These are phyloP conservation scores for Penicillium waksmanii DNA, from an alignment of 495 filamentous ascomycete species.

Conservation along the genomic window DNA sequence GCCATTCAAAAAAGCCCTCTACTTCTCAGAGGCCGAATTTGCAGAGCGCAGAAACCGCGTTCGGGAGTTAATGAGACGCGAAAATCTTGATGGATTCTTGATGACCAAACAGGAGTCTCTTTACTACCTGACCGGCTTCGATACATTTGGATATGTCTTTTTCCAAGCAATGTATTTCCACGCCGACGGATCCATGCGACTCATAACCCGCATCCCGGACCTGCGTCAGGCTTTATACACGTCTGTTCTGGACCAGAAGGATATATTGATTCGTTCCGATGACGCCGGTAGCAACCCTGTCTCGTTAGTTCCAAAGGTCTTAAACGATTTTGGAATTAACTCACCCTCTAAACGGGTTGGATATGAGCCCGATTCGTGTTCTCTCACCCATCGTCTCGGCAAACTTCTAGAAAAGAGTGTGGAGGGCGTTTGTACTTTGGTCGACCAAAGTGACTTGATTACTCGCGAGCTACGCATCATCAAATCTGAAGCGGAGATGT, in stretches of 20 bases:
- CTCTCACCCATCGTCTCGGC: constrained; percentile 23
- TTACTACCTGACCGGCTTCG: constrained; percentile 31
- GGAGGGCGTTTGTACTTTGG: constrained; percentile 20
- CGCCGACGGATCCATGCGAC: constrained; percentile 24
- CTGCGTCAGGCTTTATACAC: constrained; percentile 31
- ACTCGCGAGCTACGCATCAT: constrained; percentile 28
- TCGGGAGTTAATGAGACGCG: constrained; percentile 26
- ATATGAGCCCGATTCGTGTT: constrained; percentile 27
- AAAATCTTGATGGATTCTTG: constrained; percentile 30
- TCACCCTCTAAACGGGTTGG: constrained; percentile 24
- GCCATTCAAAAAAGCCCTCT: constrained; percentile 27
- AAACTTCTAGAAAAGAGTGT: constrained; percentile 24
- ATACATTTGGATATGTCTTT: constrained; percentile 35
- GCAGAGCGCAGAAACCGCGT: constrained; percentile 16
- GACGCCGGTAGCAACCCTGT: constrained; percentile 29
- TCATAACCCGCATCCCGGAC: constrained; percentile 31
- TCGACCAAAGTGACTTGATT: constrained; percentile 27
- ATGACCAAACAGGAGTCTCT: constrained; percentile 33
- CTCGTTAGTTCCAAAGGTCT: constrained; percentile 24
- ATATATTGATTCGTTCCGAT: constrained; percentile 30
- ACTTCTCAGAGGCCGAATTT: constrained; percentile 26
- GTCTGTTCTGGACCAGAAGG: constrained; percentile 22
- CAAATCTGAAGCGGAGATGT: constrained; percentile 28
- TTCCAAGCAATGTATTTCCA: constrained; percentile 35
- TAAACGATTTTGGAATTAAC: constrained; percentile 27